A percentile compares a stretch with the other conserved stretches of the same genome.
Evolutionary conservation across 1,139 yeast species (phyloP).

Genomic region (Suzukiozyma palmioleophila): DNA sequence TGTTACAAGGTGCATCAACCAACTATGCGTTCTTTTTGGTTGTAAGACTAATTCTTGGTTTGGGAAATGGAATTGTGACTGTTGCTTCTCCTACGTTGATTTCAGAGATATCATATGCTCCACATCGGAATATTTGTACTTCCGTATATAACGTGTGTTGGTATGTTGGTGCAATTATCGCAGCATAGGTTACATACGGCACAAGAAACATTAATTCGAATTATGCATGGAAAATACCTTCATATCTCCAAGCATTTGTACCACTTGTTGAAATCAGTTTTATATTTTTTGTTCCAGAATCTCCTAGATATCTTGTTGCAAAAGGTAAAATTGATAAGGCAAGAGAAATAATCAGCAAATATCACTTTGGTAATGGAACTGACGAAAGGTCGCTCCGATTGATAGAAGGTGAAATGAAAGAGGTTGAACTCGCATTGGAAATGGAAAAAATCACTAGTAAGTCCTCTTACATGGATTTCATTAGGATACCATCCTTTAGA

Average conservation of each 20-base stretch:
- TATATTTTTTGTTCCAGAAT: slow-evolving; percentile 40
- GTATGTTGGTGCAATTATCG: slow-evolving; percentile 51
- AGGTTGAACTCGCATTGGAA: slow-evolving; percentile 38
- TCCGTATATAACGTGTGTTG: slow-evolving; percentile 46
- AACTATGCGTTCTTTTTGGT: slow-evolving; percentile 36
- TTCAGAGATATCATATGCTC: slow-evolving; percentile 43
- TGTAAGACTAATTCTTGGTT: slow-evolving; percentile 37
- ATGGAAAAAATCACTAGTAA: slow-evolving; percentile 23
- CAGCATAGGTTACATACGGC: slow-evolving; percentile 53
- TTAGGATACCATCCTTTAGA: slow-evolving; percentile 34
- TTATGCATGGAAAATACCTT: slow-evolving; percentile 44
- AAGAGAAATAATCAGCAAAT: slow-evolving; percentile 35
- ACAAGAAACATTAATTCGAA: slow-evolving; percentile 26
- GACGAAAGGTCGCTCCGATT: slow-evolving; percentile 27
- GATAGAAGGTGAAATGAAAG: slow-evolving; percentile 42
- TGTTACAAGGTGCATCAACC: slow-evolving; percentile 39
- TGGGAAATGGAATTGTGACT: slow-evolving; percentile 33
- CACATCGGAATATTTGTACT: slow-evolving; percentile 44
- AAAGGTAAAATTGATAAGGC: slow-evolving; percentile 36
- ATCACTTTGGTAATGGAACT: slow-evolving; percentile 35
- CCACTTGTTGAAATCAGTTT: slow-evolving; percentile 23
- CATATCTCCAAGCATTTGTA: slow-evolving; percentile 39
- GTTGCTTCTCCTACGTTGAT: slow-evolving; percentile 40
- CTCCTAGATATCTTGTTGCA: slow-evolving; percentile 41
- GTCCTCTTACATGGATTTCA: slow-evolving; percentile 32